Conservation (phyloP, 2,329 filamentous ascomycete species). For the Cylindrodendrum hubeiense region DNA sequence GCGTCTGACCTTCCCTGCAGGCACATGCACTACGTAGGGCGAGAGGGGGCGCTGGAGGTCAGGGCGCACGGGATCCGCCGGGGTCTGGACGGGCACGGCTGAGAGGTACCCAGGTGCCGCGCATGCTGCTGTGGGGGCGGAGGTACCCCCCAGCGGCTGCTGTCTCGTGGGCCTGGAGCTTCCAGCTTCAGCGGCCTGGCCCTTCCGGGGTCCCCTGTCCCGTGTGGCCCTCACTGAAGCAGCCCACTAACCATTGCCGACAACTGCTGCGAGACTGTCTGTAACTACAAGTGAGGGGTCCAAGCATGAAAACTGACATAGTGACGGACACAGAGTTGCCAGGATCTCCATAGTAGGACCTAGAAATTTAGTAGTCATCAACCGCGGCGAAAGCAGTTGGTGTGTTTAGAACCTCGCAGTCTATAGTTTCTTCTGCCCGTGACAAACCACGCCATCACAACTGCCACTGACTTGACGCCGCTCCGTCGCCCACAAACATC, state of each 20-base stretch:
- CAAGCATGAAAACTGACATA: neutral
- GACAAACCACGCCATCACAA: conserved; percentile 6
- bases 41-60: neutral
- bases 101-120: neutral
- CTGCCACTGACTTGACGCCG: neutral
- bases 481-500: neutral
- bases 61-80: neutral
- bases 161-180: neutral
- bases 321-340: conserved; percentile 4
- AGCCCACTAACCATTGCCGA: neutral
- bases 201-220: neutral
- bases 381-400: neutral
- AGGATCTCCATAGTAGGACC: conserved; percentile 14
- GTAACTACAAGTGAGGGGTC: neutral
- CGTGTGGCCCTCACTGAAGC: neutral
- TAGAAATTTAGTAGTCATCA: conserved; percentile 19
- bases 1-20: too few species aligned
- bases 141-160: neutral
- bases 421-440: conserved; percentile 14
- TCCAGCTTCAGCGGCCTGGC: neutral
- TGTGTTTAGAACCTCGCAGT: conserved; percentile 2
- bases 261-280: neutral
- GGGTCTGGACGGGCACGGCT: neutral
- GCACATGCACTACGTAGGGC: neutral
- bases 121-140: neutral